Evolutionary conservation across 2,329 filamentous ascomycete genomes (phyloP).

Genomic region (Acarospora socialis): DNA sequence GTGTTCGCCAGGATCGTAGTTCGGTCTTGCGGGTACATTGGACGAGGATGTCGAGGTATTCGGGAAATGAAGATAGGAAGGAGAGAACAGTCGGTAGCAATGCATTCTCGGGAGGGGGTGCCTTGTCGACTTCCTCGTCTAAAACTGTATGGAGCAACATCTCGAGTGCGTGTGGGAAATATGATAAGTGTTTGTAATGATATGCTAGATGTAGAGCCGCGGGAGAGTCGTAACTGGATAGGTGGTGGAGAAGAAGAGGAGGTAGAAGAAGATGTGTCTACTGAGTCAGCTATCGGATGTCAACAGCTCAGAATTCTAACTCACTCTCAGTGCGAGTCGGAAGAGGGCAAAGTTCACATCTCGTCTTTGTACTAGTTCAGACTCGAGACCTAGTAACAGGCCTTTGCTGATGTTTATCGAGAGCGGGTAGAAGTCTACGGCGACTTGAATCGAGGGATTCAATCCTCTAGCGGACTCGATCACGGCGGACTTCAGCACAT

Average conservation of each 20-base stretch:
- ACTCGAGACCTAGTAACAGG: slow-evolving; percentile 78
- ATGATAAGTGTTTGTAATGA: slow-evolving; percentile 74
- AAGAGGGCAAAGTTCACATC: slow-evolving; percentile 86
- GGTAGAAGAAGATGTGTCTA: slow-evolving; percentile 89
- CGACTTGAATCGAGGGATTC: slow-evolving; percentile 59
- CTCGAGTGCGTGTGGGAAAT: slow-evolving; percentile 87
- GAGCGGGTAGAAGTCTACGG: slow-evolving; percentile 89
- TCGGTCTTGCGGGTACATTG: slow-evolving; percentile 97
- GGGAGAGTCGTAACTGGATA: slow-evolving; percentile 60
- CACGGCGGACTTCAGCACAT: slow-evolving; percentile 60
- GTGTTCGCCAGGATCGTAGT: slow-evolving; percentile 81
- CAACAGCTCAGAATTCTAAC: too few species aligned
- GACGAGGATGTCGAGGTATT: slow-evolving; percentile 88
- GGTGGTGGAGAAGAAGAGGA: slow-evolving; percentile 66
- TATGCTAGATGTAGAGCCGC: slow-evolving; percentile 71
- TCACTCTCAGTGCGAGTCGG: slow-evolving; percentile 72
- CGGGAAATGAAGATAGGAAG: slow-evolving; percentile 58
- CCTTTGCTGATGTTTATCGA: slow-evolving; percentile 80
- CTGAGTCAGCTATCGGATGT: neutral
- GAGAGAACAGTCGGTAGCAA: slow-evolving; percentile 39
- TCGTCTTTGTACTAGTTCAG: slow-evolving; percentile 81
- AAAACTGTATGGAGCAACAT: slow-evolving; percentile 84
- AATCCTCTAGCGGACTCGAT: slow-evolving; percentile 54
- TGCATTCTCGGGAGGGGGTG: slow-evolving; percentile 41
- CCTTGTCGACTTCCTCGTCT: slow-evolving; percentile 79